Percentiles rank a stretch among this genome's conserved stretches.
Evolutionary conservation across 2,329 filamentous ascomycete species (phyloP).

Genomic region (Fusarium beomiforme): DNA sequence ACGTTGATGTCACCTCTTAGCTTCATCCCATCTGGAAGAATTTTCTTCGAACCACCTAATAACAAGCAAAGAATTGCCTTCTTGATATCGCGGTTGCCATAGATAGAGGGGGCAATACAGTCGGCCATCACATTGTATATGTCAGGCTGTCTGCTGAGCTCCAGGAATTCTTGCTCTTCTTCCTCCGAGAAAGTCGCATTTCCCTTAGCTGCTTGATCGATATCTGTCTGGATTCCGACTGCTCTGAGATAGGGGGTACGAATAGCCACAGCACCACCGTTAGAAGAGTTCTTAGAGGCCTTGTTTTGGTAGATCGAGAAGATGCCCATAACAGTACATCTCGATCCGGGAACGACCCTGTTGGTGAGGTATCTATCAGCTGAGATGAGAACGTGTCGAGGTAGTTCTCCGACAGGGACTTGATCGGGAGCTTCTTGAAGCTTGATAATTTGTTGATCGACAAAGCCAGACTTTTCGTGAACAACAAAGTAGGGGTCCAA

Average conservation of each 20-base stretch:
- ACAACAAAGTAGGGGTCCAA: conserved; percentile 96
- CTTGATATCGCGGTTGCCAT: conserved; percentile 95
- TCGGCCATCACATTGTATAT: conserved; percentile 91
- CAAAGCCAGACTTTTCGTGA: conserved; percentile 93
- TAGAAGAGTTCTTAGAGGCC: conserved; percentile 78
- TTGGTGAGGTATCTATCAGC: conserved; percentile 98
- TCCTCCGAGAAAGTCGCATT: conserved; percentile 88
- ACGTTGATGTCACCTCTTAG: conserved; percentile 98
- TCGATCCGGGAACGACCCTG: conserved; percentile 91
- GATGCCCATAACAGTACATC: conserved; percentile 95
- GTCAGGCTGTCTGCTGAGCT: conserved; percentile 89
- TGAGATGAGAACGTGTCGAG: conserved; percentile 92
- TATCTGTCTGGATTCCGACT: conserved; percentile 89
- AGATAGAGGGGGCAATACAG: conserved; percentile 97
- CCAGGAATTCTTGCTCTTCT: conserved; percentile 94
- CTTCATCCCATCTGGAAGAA: conserved; percentile 96
- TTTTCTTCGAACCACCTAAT: conserved; percentile 96
- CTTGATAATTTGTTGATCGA: conserved; percentile 98
- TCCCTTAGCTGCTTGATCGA: conserved; percentile 89
- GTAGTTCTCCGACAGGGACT: conserved; percentile 95
- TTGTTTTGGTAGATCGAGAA: conserved; percentile 99
- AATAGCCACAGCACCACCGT: conserved; percentile 87
- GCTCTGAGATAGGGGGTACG: conserved; percentile 94
- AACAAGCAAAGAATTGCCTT: conserved; percentile 95
- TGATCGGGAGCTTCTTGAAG: conserved; percentile 97